A percentile compares a stretch with the other conserved stretches of the same genome.
phyloP scores from a whole-genome alignment of 2,329 filamentous ascomycete species.

The Epichloe baconii region DNA sequence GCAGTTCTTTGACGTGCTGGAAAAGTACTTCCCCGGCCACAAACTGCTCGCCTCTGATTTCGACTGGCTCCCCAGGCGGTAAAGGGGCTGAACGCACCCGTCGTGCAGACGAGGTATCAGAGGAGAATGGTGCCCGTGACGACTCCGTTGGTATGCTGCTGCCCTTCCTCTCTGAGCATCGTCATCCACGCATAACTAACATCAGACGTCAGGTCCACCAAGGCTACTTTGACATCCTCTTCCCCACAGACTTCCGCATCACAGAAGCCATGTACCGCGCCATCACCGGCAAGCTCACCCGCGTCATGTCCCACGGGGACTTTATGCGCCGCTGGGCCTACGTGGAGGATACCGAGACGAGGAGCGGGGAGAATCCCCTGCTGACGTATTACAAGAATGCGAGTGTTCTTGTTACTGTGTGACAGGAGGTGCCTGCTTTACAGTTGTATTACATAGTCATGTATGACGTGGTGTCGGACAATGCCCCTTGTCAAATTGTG shows the following conservation, averaged over 20 bases:
- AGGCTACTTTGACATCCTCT: slow-evolving; percentile 97
- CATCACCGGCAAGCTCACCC: slow-evolving; percentile 82
- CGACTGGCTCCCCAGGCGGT: slow-evolving; percentile 68
- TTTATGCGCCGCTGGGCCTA: slow-evolving; percentile 87
- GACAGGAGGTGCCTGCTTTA: slow-evolving; percentile 10
- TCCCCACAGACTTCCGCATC: slow-evolving; percentile 87
- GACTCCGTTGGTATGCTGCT: slow-evolving; percentile 60
- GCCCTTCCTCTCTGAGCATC: neutral
- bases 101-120: slow-evolving; percentile 90
- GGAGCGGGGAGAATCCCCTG: slow-evolving; percentile 85
- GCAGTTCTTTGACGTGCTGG: slow-evolving; percentile 91
- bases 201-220: slow-evolving; percentile 66
- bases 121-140: slow-evolving; percentile 77
- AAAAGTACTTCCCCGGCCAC: slow-evolving; percentile 80
- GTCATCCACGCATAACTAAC: neutral
- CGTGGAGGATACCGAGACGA: slow-evolving; percentile 76
- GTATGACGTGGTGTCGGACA: neutral
- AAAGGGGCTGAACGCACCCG: slow-evolving; percentile 76
- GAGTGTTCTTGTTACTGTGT: slow-evolving; percentile 80
- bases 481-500: no score
- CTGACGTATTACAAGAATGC: slow-evolving; percentile 93
- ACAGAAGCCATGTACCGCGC: slow-evolving; percentile 87
- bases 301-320: slow-evolving; percentile 74
- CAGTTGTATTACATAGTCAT: neutral
- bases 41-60: slow-evolving; percentile 85